These are phyloP conservation scores for Phialemonium atrogriseum DNA, from an alignment of 2,329 filamentous ascomycete species.

Conservation along the genomic window DNA sequence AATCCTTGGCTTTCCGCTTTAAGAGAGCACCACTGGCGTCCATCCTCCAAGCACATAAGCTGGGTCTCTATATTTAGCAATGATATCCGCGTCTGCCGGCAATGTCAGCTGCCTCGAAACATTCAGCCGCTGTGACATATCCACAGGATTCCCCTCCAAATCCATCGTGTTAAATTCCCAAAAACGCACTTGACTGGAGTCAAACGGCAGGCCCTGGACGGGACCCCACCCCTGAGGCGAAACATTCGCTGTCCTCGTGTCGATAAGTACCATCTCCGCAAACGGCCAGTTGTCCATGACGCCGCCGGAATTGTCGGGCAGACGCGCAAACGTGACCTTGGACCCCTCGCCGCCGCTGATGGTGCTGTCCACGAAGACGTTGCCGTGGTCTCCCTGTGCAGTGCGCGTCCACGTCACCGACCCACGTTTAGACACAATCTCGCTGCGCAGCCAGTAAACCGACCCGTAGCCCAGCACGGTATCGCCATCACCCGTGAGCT, in stretches of 20 bases:
- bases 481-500: conserved; percentile 6
- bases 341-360: conserved; percentile 3
- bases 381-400: conserved; percentile 4
- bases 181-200: conserved; percentile 3
- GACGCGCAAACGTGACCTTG: conserved; percentile 4
- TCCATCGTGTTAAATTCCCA: conserved; percentile 8
- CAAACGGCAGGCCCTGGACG: conserved; percentile 3
- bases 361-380: conserved; percentile 7
- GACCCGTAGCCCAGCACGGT: conserved; percentile 6
- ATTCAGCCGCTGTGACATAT: conserved; percentile 2
- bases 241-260: conserved; percentile 4
- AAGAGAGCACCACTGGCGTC: conserved; percentile 5
- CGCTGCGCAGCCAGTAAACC: conserved; percentile 4
- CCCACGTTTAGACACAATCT: background rate
- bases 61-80: conserved; percentile 2
- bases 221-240: conserved; percentile 5
- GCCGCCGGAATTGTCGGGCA: conserved; percentile 5
- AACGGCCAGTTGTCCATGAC: conserved; percentile 6
- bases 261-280: conserved; percentile 5
- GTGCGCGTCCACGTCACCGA: conserved; percentile 6
- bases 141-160: conserved; percentile 3
- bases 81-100: conserved; percentile 1
- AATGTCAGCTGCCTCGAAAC: conserved; percentile 3
- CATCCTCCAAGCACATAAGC: conserved; percentile 5
- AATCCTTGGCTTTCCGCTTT: too few relatives aligned